These are phyloP conservation scores for Rhodotorula graminis DNA, from an alignment of 768 basidiomycete species.

Conservation along the genomic window DNA sequence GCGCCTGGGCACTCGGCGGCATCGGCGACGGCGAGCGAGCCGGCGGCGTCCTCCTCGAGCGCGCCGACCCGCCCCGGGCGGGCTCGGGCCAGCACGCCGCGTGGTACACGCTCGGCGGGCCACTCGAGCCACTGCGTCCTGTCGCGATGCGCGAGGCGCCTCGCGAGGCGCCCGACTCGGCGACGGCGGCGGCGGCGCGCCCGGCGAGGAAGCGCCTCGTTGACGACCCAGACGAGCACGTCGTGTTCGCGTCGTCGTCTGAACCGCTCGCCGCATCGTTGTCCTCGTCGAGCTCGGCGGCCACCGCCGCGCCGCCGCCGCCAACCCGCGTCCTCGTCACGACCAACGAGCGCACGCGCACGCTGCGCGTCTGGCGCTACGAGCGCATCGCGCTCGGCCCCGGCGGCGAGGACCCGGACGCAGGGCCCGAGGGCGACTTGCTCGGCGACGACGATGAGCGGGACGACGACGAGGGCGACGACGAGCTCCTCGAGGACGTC, in stretches of 20 bases:
- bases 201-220: not conserved
- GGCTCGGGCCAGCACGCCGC: not conserved
- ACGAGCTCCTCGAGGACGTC: too few relatives aligned
- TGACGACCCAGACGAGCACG: conserved; percentile 9
- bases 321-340: conserved; percentile 21
- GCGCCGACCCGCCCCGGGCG: not conserved
- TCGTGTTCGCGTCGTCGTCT: conserved; percentile 12
- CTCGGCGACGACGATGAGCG: too few relatives aligned
- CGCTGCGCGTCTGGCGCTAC: conserved; percentile 30
- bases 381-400: not conserved
- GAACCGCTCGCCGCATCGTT: too few relatives aligned
- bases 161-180: not conserved
- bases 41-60: conserved; percentile 18
- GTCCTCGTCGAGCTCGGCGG: not conserved
- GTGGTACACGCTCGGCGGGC: not conserved
- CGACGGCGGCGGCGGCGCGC: not conserved
- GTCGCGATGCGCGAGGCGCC: not conserved
- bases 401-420: too few relatives aligned
- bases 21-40: not conserved
- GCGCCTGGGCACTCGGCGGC: not conserved
- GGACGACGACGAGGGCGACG: too few relatives aligned
- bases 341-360: not conserved
- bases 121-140: conserved; percentile 1
- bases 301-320: not conserved
- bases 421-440: too few relatives aligned